Evolutionary conservation across 2,329 filamentous ascomycete species (phyloP).

Genomic region (Verticillium zaregamsianum): DNA sequence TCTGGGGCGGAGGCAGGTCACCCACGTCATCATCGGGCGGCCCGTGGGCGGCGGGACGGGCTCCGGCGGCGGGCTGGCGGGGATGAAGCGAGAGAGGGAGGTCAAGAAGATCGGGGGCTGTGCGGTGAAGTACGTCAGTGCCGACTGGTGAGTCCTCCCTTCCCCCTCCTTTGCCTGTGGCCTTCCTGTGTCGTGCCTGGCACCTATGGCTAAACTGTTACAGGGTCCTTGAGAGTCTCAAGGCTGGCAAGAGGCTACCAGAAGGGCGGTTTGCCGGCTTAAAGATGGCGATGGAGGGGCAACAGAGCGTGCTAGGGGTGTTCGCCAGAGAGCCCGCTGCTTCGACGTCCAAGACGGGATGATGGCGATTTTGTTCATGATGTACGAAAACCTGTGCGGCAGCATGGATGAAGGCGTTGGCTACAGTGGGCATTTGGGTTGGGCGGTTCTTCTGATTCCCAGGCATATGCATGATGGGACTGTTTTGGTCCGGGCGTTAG

Average conservation of each 20-base stretch:
- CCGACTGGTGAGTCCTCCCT: constrained; percentile 61
- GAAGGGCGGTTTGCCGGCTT: constrained; percentile 68
- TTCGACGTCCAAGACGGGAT: background rate
- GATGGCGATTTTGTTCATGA: background rate
- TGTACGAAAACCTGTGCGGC: background rate
- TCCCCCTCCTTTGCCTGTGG: background rate
- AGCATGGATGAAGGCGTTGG: background rate
- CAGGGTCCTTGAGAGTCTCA: constrained; percentile 81
- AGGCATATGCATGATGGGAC: background rate
- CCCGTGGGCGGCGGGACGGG: constrained; percentile 45
- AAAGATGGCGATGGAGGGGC: constrained; percentile 56
- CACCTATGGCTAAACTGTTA: background rate
- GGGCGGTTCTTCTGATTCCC: background rate
- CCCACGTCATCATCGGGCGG: constrained; percentile 77
- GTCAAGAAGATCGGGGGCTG: constrained; percentile 63
- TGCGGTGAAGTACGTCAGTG: constrained; percentile 72
- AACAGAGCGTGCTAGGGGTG: constrained; percentile 59
- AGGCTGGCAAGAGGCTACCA: constrained; percentile 66
- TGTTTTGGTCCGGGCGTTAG: background rate
- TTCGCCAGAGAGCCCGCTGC: background rate
- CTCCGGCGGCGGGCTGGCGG: constrained; percentile 71
- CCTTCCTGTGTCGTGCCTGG: background rate
- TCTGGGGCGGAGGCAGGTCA: constrained; percentile 70
- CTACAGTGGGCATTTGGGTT: background rate
- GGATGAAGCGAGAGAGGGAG: constrained; percentile 77